Evolutionary conservation across 2,329 filamentous ascomycete species (phyloP).

Genomic region (Hymenoscyphus repandus): DNA sequence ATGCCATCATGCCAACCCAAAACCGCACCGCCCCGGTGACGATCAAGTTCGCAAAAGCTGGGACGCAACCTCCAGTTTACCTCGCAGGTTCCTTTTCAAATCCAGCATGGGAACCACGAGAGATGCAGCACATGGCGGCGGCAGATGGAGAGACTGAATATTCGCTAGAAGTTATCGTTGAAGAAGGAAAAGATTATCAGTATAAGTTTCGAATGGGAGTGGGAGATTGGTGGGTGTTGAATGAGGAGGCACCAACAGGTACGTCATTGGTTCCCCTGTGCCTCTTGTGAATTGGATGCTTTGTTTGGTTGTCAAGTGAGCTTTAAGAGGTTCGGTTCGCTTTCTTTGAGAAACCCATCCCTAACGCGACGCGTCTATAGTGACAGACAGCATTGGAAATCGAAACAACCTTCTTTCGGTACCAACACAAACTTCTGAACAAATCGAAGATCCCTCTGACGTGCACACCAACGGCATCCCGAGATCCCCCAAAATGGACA

Average conservation of each 20-base stretch:
- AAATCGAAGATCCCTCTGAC: background rate
- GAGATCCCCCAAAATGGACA: background rate
- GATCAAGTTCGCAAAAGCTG: slow-evolving; percentile 55
- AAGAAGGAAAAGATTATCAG: slow-evolving; percentile 56
- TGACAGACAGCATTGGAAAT: slow-evolving; percentile 46
- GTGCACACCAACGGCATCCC: background rate
- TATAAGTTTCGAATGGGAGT: slow-evolving; percentile 70
- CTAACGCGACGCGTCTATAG: slow-evolving; percentile 27
- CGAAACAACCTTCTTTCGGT: slow-evolving; percentile 46
- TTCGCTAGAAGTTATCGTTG: slow-evolving; percentile 47
- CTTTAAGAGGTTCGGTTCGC: no score
- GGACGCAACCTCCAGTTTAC: slow-evolving; percentile 61
- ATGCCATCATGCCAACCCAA: slow-evolving; percentile 15
- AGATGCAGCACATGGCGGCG: slow-evolving; percentile 54
- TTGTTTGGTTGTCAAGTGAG: background rate
- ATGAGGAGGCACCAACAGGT: slow-evolving; percentile 58
- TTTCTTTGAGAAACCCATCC: background rate
- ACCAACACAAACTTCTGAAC: slow-evolving; percentile 8
- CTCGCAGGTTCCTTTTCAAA: slow-evolving; percentile 64
- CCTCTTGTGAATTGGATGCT: background rate
- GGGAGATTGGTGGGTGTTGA: slow-evolving; percentile 65
- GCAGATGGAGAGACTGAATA: slow-evolving; percentile 54
- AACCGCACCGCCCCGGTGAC: slow-evolving; percentile 11
- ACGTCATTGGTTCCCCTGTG: slow-evolving; percentile 23
- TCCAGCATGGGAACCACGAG: slow-evolving; percentile 60